Evolutionary conservation across 495 filamentous ascomycete species (phyloP).

Genomic region (Penicillium cosmopolitanum): DNA sequence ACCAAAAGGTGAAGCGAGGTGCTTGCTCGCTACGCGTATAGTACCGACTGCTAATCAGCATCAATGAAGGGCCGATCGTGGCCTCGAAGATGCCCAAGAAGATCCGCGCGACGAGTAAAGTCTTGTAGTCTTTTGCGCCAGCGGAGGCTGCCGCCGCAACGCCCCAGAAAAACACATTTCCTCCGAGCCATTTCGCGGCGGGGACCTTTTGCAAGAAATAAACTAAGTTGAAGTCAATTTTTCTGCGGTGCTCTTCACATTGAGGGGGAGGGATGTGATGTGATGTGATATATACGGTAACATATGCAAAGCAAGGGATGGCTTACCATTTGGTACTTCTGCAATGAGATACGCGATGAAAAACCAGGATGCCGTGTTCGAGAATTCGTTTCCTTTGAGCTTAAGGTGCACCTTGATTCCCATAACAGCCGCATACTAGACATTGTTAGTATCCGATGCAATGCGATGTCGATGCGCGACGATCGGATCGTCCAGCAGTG

Average conservation of each 20-base stretch:
- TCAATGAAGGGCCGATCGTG: constrained; percentile 60
- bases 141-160: constrained; percentile 35
- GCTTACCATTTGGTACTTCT: constrained; percentile 57
- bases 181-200: constrained; percentile 56
- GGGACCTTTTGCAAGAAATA: constrained; percentile 50
- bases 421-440: constrained; percentile 60
- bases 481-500: not conserved
- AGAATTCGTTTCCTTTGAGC: constrained; percentile 55
- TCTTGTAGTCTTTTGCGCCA: constrained; percentile 21
- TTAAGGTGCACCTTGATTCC: constrained; percentile 52
- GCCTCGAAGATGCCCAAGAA: constrained; percentile 72
- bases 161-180: constrained; percentile 55
- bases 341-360: constrained; percentile 58
- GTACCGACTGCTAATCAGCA: constrained; percentile 54
- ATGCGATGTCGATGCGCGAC: not conserved
- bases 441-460: not conserved
- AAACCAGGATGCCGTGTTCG: constrained; percentile 56
- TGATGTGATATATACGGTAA: not conserved
- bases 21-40: constrained; percentile 68
- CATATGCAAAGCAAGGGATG: constrained; percentile 5
- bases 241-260: not conserved
- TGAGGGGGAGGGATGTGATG: not conserved
- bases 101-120: constrained; percentile 44
- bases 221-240: constrained; percentile 6
- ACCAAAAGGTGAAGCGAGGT: constrained; percentile 65